Evolutionary conservation across 2,329 filamentous ascomycete species (phyloP), one percentile per base, ranked within the genome.

Genomic region (Fusarium abutilonis): DNA sequence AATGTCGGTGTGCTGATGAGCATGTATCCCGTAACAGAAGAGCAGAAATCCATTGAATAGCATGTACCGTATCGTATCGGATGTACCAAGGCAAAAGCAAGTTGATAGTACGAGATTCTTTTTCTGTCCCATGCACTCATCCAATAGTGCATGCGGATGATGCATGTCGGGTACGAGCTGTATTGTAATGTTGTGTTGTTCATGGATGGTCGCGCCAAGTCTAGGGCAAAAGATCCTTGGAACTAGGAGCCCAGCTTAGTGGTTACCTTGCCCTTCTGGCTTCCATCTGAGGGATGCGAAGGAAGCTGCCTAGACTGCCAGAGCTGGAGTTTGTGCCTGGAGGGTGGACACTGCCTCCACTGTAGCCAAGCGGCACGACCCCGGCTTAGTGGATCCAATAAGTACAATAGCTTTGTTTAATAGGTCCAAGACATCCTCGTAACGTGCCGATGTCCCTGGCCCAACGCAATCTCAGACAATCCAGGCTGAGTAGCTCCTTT

Each of bases 1-100:
- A 60, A 36, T 38, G 46, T 59, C 56, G 61, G 63, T 68, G 63
- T 60, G 49, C 59, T 60, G 50, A 29, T 31, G 42, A 45, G 34
- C 19, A 19, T 3, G 19, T 19, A 4, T 19, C 19, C 19, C 19
- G 19, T 51, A 46, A 54, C 45, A 23, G 31, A 42, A 26, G 19
- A 40, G 34, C 19, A 29, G 9, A 13, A 29, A 13, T 29, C 19
- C 3, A 19, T 10, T 29, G 28, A 9, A 29, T 29, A 9, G 4
- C 28, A 29, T 29, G 28, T 29, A 29, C 28, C 28, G 5, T 29
- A 10, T 8, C 28, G 5, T 29, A 10, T 8, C 28, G n/a, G n/a
- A n/a, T n/a, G n/a, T 23, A 26, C 23, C 23, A 7, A 26, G 23
- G 8, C 23, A 26, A 26, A 26, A 26, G 23, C 23, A 26, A 26